Conservation (phyloP, 1,139 yeast genomes). For the Zygosaccharomyces sapae region DNA sequence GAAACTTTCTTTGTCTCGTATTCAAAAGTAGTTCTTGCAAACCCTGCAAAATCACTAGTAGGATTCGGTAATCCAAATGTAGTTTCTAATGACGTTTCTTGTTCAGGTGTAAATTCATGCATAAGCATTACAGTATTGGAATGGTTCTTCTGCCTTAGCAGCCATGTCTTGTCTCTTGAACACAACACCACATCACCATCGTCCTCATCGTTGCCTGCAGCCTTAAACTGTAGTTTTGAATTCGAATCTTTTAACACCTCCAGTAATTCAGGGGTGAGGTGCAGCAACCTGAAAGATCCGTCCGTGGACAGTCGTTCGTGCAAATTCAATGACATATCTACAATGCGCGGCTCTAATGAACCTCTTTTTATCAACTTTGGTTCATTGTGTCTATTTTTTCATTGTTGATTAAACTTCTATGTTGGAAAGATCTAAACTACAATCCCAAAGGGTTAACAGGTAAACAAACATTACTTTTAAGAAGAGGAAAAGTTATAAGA, state of each 20-base stretch:
- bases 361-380: not conserved
- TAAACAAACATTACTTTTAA: constrained; percentile 3
- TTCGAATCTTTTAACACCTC: constrained; percentile 40
- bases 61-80: constrained; percentile 26
- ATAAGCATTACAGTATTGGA: constrained; percentile 71
- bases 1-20: constrained; percentile 45
- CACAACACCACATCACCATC: constrained; percentile 54
- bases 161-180: constrained; percentile 55
- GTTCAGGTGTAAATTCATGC: constrained; percentile 27
- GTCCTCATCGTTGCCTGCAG: constrained; percentile 46
- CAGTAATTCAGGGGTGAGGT: constrained; percentile 54
- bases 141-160: constrained; percentile 74
- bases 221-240: constrained; percentile 34
- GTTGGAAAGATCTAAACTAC: not conserved
- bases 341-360: not conserved
- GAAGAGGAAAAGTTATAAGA: constrained; percentile 3
- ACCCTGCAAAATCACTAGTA: constrained; percentile 39
- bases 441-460: constrained; percentile 1
- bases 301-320: constrained; percentile 31
- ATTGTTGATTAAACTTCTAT: constrained; percentile 6
- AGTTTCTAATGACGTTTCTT: constrained; percentile 9
- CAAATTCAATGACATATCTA: constrained; percentile 15
- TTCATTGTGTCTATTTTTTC: not conserved
- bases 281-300: constrained; percentile 51
- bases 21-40: constrained; percentile 45